Evolutionary conservation across 805 yeast species (phyloP), one percentile per base, ranked within the genome.

Genomic region (Candida verbasci): DNA sequence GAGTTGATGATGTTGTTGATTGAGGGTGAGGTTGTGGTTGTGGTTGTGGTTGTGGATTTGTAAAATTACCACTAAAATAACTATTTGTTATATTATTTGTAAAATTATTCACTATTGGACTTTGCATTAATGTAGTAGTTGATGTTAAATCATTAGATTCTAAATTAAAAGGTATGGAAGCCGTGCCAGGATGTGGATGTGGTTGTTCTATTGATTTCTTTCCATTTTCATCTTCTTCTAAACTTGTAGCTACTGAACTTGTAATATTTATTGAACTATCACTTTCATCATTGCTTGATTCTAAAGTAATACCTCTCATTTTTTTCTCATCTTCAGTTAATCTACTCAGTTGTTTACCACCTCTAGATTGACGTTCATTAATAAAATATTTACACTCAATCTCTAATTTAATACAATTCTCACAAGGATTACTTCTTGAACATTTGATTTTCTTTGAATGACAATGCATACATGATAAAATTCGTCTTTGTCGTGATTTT

Each of bases 401-500:
- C 2, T 65, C 64, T 33, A 68, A 55, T 38, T 67, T 72, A 12
- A 61, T 57, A 55, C 86, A 80, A 43, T 69, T 68, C 18, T 64
- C 58, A 49, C 86, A 81, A 1, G 85, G 86, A 28, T 66, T 70
- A 27, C 64, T 68, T 41, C 80, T 68, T n/a, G 77, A 73, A 53
- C 86, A 80, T 45, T 76, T 77, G 41, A 78, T 70, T 56, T 79
- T 80, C 53, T 75, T 77, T 28, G 74, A 67, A 48, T 78, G 80
- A 47, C 84, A 78, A 31, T 80, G 61, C 11, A 73, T 68, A 51
- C 84, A 78, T 36, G 75, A 67, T 29, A 72, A 60, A 29, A 78
- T 76, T 47, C 70, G 70, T 37, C 85, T 52, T 52, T 78, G 85
- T 42, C 85, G 69, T 3, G 78, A 62, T 40, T 73, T 75, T 46